Evolutionary conservation across 2,329 filamentous ascomycete species (phyloP).

Genomic region (Arthrobotrys entomopaga): DNA sequence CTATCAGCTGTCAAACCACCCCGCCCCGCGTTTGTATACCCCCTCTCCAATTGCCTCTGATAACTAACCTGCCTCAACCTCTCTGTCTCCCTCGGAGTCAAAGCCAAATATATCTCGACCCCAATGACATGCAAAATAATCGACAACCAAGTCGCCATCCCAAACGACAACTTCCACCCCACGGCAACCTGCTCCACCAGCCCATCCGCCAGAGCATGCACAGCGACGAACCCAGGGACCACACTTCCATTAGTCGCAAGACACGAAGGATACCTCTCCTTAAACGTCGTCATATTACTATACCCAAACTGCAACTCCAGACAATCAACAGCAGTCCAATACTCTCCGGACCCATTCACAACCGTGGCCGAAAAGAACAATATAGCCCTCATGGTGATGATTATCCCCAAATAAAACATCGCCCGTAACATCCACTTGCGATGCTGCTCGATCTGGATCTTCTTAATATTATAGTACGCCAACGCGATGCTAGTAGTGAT

Average conservation of each 20-base stretch:
- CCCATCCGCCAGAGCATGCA: slow-evolving; percentile 23
- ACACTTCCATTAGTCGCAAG: slow-evolving; percentile 3
- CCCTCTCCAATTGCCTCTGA: slow-evolving; percentile 68
- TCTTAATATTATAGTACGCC: slow-evolving; percentile 69
- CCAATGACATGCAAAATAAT: slow-evolving; percentile 66
- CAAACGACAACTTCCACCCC: slow-evolving; percentile 66
- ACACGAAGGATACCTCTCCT: slow-evolving; percentile 40
- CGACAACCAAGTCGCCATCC: slow-evolving; percentile 68
- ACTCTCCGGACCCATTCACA: slow-evolving; percentile 56
- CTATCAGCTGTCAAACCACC: slow-evolving; percentile 65
- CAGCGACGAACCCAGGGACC: slow-evolving; percentile 46
- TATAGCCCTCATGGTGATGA: slow-evolving; percentile 60
- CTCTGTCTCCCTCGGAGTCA: slow-evolving; percentile 68
- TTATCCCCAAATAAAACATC: slow-evolving; percentile 64
- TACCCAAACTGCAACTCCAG: slow-evolving; percentile 47
- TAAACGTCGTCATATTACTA: slow-evolving; percentile 7
- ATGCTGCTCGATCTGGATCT: slow-evolving; percentile 72
- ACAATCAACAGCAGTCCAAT: slow-evolving; percentile 35
- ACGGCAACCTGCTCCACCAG: slow-evolving; percentile 62
- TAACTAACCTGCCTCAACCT: slow-evolving; percentile 69
- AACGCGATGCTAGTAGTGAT: slow-evolving; percentile 64
- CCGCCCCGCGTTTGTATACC: slow-evolving; percentile 66
- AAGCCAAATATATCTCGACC: slow-evolving; percentile 66
- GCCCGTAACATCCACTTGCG: slow-evolving; percentile 72
- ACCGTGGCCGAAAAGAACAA: slow-evolving; percentile 57